Base-by-base conservation (phyloP, 805 yeast species). In the Hanseniaspora thailandica region DNA sequence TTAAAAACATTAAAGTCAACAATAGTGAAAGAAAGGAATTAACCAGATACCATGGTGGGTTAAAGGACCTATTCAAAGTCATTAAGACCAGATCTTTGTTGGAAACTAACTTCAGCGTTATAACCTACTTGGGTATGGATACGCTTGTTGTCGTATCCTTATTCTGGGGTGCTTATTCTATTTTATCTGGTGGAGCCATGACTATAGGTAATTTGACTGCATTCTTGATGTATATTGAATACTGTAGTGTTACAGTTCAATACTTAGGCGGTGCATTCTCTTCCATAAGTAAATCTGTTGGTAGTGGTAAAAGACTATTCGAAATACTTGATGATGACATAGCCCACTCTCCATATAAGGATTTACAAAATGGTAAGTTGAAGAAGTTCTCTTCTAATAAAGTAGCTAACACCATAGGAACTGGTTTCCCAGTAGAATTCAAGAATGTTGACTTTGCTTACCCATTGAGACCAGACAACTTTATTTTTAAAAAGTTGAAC, bases 211-310 rank as follows among this genome's bases (percentile, higher is more conserved):
- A 89, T 63, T 73, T 90, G 47, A 86, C 97, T 10, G 87, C 96
- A 23, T 90, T 87, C 66, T 82, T 90, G 82, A 80, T 90, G 79
- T 90, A 93, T 68, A 88, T 96, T 0, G 87, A 87, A n/a, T 93
- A 86, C 65, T 84, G 96, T 1, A 97, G 97, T 1, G 75, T 84
- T 33, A 84, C 97, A 5, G 85, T 90, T 50, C 85, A 84, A 65
- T 96, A 97, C 0, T 65, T 90, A n/a, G 90, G 96, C 0, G 84
- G 85, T 57, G 90, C 93, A 64, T 93, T 89, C 63, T 82, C 96
- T 0, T 98, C 93, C 66, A 71, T 93, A 55, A 93, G 93, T 98
- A 93, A 93, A 70, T 97, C 97, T 52, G 85, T 87, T 8, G 98
- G 98, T 54, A 97, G 97, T 1, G 94, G 97, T 0, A 81, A 90